A percentile compares a stretch with the other conserved stretches of the same genome.
These are phyloP conservation scores for Trichoderma breve DNA, from an alignment of 2,329 filamentous ascomycete genomes.

Conservation along the genomic window DNA sequence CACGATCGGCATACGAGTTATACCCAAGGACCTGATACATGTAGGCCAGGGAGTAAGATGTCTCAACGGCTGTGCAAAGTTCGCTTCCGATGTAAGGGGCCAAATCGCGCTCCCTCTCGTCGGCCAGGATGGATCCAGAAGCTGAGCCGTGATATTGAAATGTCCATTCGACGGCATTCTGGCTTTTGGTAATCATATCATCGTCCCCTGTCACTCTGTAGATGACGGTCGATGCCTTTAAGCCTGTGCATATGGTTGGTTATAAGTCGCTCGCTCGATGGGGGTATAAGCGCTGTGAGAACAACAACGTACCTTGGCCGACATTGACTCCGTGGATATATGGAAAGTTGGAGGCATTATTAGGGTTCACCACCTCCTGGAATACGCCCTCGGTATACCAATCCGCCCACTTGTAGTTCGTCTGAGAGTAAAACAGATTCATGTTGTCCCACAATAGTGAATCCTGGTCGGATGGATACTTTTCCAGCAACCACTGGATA, in stretches of 20 bases:
- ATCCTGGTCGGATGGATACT: conserved; percentile 28
- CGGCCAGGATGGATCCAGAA: conserved; percentile 42
- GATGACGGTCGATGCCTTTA: conserved; percentile 41
- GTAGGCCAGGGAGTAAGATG: conserved; percentile 34
- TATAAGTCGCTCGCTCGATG: neutral
- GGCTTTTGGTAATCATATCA: conserved; percentile 35
- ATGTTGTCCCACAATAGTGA: conserved; percentile 40
- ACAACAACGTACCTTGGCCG: conserved; percentile 38
- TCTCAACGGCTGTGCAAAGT: conserved; percentile 37
- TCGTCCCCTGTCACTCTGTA: conserved; percentile 41
- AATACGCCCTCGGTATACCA: conserved; percentile 30
- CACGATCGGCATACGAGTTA: conserved; percentile 47
- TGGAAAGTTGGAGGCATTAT: conserved; percentile 25
- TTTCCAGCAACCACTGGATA: conserved; percentile 41
- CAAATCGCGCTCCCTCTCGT: conserved; percentile 40
- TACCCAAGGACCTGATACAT: conserved; percentile 35
- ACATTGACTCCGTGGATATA: conserved; percentile 45
- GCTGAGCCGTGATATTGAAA: conserved; percentile 40
- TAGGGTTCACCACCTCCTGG: conserved; percentile 23
- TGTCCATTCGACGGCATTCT: conserved; percentile 38
- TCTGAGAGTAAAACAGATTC: conserved; percentile 37
- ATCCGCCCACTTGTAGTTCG: conserved; percentile 31
- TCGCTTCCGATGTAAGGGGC: conserved; percentile 39
- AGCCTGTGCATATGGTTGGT: conserved; percentile 27
- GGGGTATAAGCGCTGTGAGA: neutral